phyloP scores from a whole-genome alignment of 2,329 filamentous ascomycete species.

The Colletotrichum plurivorum region DNA sequence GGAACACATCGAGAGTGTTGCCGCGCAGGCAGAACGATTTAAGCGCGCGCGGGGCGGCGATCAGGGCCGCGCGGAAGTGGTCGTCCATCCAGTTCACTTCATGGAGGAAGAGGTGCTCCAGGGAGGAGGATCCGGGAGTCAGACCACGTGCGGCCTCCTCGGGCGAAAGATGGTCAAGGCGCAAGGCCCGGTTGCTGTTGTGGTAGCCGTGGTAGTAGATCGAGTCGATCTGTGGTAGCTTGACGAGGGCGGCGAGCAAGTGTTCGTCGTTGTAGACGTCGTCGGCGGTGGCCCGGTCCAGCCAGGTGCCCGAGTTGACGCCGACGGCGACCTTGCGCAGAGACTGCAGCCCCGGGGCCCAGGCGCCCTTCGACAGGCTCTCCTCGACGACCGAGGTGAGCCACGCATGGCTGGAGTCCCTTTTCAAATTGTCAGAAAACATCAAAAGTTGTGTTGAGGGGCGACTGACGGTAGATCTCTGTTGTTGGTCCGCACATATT shows the following conservation, averaged over 20 bases:
- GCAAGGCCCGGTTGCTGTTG: background rate
- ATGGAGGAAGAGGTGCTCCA: slow-evolving; percentile 13
- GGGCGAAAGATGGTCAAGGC: background rate
- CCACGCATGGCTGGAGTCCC: background rate
- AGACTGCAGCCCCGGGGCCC: slow-evolving; percentile 5
- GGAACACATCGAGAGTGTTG: background rate
- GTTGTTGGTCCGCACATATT: background rate
- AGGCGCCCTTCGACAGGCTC: background rate
- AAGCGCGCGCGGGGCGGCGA: slow-evolving; percentile 14
- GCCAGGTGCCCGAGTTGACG: background rate
- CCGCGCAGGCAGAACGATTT: slow-evolving; percentile 11
- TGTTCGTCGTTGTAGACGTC: background rate
- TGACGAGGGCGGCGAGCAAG: slow-evolving; percentile 1
- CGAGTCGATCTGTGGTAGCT: slow-evolving; percentile 5
- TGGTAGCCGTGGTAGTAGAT: slow-evolving; percentile 12
- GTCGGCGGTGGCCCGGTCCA: background rate
- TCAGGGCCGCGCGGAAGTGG: background rate
- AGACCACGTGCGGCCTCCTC: background rate
- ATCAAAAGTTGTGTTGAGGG: background rate
- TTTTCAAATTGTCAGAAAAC: background rate
- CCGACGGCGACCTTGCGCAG: slow-evolving; percentile 16
- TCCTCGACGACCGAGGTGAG: background rate
- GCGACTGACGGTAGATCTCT: background rate
- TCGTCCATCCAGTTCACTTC: background rate
- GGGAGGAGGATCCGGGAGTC: background rate